phyloP scores from a whole-genome alignment of 1,284 basidiomycete genomes.

The Abortiporus biennis region DNA sequence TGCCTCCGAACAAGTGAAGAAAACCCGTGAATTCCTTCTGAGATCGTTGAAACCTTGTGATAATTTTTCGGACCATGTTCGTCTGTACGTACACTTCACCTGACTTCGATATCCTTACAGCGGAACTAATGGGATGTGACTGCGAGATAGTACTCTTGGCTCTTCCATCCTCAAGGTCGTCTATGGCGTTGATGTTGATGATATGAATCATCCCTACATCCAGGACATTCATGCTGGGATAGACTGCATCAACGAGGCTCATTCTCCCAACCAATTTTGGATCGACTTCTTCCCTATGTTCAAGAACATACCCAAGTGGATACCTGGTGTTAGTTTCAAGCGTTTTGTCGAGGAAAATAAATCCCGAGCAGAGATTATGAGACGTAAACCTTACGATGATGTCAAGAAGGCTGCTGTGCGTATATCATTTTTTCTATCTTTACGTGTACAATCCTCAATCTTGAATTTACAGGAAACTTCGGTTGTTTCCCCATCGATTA shows the following conservation, averaged over 20 bases:
- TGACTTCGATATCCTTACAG: constrained; percentile 1
- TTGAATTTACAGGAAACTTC: neutral
- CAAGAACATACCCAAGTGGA: constrained; percentile 17
- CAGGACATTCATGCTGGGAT: constrained; percentile 10
- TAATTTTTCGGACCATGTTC: neutral
- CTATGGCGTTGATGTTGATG: constrained; percentile 12
- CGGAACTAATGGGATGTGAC: constrained; percentile 6
- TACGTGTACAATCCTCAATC: constrained; percentile 1
- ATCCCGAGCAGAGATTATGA: neutral
- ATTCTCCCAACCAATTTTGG: constrained; percentile 11
- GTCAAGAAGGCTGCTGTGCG: constrained; percentile 2
- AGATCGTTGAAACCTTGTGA: neutral
- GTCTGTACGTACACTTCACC: neutral
- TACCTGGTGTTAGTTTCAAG: constrained; percentile 14
- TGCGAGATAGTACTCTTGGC: too few species aligned
- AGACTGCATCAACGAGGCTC: constrained; percentile 4
- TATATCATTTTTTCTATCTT: constrained; percentile 7
- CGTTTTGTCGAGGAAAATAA: neutral
- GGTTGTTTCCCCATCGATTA: neutral
- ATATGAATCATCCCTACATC: constrained; percentile 11
- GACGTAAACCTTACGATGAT: constrained; percentile 1
- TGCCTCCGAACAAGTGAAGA: constrained; percentile 1
- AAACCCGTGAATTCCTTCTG: constrained; percentile 3
- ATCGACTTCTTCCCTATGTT: constrained; percentile 16
- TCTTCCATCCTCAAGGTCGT: constrained; percentile 14